Conservation (phyloP, 1,284 basidiomycete genomes). For the Sporisorium exsertum region DNA sequence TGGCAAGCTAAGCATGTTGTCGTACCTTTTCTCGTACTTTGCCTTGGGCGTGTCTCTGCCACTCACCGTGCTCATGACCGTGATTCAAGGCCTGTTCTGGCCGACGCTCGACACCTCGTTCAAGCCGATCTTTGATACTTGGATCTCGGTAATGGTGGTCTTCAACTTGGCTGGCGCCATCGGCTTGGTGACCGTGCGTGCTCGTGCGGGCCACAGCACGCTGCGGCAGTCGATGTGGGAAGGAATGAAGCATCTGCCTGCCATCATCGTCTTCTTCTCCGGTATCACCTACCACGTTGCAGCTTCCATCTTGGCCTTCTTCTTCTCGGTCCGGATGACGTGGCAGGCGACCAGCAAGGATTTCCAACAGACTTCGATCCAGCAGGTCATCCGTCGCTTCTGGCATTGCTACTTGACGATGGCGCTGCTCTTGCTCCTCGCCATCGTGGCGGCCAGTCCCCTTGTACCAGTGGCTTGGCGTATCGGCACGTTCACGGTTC, state of each 20-base stretch:
- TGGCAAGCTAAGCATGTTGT: slow-evolving; percentile 78
- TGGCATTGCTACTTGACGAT: slow-evolving; percentile 73
- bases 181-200: slow-evolving; percentile 79
- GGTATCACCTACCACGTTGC: slow-evolving; percentile 72
- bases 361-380: slow-evolving; percentile 11
- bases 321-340: slow-evolving; percentile 74
- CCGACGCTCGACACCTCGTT: slow-evolving; percentile 78
- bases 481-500: slow-evolving; percentile 19
- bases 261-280: slow-evolving; percentile 67
- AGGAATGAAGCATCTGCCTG: slow-evolving; percentile 80
- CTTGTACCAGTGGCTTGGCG: slow-evolving; percentile 76
- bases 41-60: slow-evolving; percentile 79
- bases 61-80: slow-evolving; percentile 78
- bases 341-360: slow-evolving; percentile 72
- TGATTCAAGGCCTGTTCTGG: slow-evolving; percentile 77
- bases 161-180: slow-evolving; percentile 81
- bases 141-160: slow-evolving; percentile 80
- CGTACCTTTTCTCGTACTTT: slow-evolving; percentile 82
- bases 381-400: slow-evolving; percentile 77
- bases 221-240: slow-evolving; percentile 71
- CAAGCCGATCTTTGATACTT: slow-evolving; percentile 75
- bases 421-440: slow-evolving; percentile 74
- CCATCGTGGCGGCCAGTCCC: slow-evolving; percentile 48
- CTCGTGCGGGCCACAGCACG: slow-evolving; percentile 76
- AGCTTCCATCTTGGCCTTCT: slow-evolving; percentile 82